These are phyloP conservation scores for Mycena albidolilacea DNA, from an alignment of 768 basidiomycete species.

Conservation along the genomic window DNA sequence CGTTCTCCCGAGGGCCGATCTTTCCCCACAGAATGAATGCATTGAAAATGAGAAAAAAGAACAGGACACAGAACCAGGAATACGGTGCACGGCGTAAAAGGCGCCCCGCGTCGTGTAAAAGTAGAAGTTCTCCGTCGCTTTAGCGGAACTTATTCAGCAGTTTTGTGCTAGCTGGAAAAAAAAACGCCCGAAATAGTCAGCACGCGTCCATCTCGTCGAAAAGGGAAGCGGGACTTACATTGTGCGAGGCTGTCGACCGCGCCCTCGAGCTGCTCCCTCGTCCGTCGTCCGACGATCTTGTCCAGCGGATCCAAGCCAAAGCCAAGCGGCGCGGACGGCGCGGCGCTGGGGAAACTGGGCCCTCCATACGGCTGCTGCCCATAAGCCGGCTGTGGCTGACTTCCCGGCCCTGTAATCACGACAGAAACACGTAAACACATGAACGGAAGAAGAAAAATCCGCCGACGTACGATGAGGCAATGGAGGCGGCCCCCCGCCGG, in stretches of 20 bases:
- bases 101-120: constrained; percentile 5
- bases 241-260: constrained; percentile 62
- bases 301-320: constrained; percentile 68
- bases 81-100: not conserved
- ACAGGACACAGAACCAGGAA: constrained; percentile 5
- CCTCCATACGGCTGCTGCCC: constrained; percentile 42
- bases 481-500: constrained; percentile 18
- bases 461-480: constrained; percentile 37
- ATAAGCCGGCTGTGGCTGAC: constrained; percentile 31
- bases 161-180: constrained; percentile 57
- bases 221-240: constrained; percentile 57
- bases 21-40: constrained; percentile 18
- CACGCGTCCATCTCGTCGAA: not conserved
- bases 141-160: constrained; percentile 61
- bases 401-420: constrained; percentile 33
- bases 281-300: constrained; percentile 67
- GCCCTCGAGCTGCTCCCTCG: constrained; percentile 64
- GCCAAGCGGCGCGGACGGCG: constrained; percentile 51
- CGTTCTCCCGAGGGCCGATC: constrained; percentile 23
- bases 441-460: constrained; percentile 14
- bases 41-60: constrained; percentile 19
- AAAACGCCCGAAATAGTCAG: constrained; percentile 25
- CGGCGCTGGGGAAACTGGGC: constrained; percentile 45
- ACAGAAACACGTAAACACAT: constrained; percentile 37
- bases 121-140: constrained; percentile 43